These are phyloP conservation scores for Thozetella sp. DNA, from an alignment of 495 filamentous ascomycete genomes.

Conservation along the genomic window DNA sequence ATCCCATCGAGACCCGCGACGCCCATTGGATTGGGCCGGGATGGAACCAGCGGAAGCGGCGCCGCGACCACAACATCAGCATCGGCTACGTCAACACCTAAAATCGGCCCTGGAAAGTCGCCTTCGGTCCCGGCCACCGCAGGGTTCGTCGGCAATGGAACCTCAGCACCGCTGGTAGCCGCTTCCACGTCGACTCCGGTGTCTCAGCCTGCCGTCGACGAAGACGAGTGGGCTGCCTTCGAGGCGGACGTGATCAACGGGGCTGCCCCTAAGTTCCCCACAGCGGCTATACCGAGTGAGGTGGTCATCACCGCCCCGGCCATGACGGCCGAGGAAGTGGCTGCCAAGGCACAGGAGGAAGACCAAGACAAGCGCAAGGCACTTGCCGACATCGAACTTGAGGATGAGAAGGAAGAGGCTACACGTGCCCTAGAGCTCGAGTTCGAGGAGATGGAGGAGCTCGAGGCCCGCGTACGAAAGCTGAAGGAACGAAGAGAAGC, in stretches of 20 bases:
- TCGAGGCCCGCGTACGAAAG: constrained; percentile 77
- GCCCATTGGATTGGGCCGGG: constrained; percentile 29
- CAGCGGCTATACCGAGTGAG: constrained; percentile 24
- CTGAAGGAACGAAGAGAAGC: constrained; percentile 71
- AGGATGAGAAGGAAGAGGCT: constrained; percentile 86
- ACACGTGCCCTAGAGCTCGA: constrained; percentile 80
- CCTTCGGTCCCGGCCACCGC: constrained; percentile 11
- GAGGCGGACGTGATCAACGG: constrained; percentile 78
- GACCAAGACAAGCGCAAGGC: constrained; percentile 59
- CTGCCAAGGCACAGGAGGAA: constrained; percentile 64
- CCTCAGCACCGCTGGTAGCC: not conserved
- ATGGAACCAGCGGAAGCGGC: constrained; percentile 11
- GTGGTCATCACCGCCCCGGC: constrained; percentile 73
- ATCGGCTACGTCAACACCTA: constrained; percentile 10
- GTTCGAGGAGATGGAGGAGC: constrained; percentile 91
- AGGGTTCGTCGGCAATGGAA: not conserved
- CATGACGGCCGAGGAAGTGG: constrained; percentile 72
- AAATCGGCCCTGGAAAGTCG: constrained; percentile 4
- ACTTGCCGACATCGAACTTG: constrained; percentile 54
- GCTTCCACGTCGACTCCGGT: constrained; percentile 8
- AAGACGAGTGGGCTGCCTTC: constrained; percentile 90
- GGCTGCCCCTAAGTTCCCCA: constrained; percentile 12
- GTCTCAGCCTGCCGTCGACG: constrained; percentile 53
- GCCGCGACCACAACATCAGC: constrained; percentile 15
- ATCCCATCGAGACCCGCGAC: constrained; percentile 60